Base-by-base conservation (phyloP, 2,329 filamentous ascomycete genomes). In the Leptographium galeiforme region DNA sequence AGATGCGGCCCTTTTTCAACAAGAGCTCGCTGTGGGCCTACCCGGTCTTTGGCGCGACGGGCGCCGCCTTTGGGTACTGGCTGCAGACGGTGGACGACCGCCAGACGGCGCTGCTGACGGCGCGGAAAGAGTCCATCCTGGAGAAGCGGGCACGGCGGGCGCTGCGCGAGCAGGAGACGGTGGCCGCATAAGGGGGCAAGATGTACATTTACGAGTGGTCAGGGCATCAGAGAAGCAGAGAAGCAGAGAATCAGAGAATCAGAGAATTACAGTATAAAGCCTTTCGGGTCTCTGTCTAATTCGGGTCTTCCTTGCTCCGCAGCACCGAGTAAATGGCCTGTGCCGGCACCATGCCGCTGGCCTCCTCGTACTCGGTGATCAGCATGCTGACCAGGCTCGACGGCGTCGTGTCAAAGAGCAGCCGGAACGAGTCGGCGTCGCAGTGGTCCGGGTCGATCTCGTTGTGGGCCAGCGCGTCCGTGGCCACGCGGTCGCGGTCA, bases 41-140 rank as follows among this genome's bases (percentile, higher is more conserved):
- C 74, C 93, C 93, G 53, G 72, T 91, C 62, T 98, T 93, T 71
- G 90, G 84, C 55, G 79, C 79, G 61, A 81, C 89, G 58, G 90
- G 90, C 62, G 90, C 84, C 62, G 88, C 85, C 71, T 96, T 97
- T 72, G 93, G 93, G 62, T 96, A 96, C 77, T 98, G 91, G 89
- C 75, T 98, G 62, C 84, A 90, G 74, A 87, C 88, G 58, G 87
- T 97, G 54, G 89, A 96, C 69, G 75, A 87, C 64, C 78, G 82
- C 67, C 91, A 97, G 72, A 78, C 84, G 61, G 79, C 80, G 60
- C 78, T 89, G 58, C 74, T 98, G 56, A 74, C 77, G 60, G 85
- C 91, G 66, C 83, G 90, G 66, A 90, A 89, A 75, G 77, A 86
- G 61, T 70, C 76, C 53, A 77, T 98, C 60, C 73, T 97, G 55